Percentiles rank a stretch among this genome's conserved stretches.
phyloP scores from a whole-genome alignment of 352 stramenopile species.

The Phytophthora lateralis region DNA sequence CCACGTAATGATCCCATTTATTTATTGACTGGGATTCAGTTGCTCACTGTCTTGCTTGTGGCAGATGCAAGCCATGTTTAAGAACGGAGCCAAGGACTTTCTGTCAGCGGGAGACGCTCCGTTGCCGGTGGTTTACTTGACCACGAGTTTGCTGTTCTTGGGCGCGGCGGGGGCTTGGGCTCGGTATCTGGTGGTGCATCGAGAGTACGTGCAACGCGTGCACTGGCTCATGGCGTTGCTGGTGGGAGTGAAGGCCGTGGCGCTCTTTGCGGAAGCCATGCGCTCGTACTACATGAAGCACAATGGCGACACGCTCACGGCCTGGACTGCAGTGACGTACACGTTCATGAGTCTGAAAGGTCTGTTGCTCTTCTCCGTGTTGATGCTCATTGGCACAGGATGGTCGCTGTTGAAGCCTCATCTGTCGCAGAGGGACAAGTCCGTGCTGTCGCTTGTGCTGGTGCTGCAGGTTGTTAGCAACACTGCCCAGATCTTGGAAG shows the following conservation, averaged over 20 bases:
- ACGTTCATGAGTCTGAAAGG: slow-evolving; percentile 96
- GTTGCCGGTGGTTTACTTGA: slow-evolving; percentile 87
- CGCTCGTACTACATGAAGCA: slow-evolving; percentile 96
- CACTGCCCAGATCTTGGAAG: slow-evolving; percentile 90
- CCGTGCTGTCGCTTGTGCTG: slow-evolving; percentile 94
- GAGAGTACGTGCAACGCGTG: slow-evolving; percentile 77
- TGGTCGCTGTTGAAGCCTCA: slow-evolving; percentile 98
- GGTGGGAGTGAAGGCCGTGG: slow-evolving; percentile 92
- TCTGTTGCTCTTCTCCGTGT: slow-evolving; percentile 97
- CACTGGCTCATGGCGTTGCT: slow-evolving; percentile 96
- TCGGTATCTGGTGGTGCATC: slow-evolving; percentile 60
- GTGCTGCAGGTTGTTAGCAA: slow-evolving; percentile 95
- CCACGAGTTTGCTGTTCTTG: slow-evolving; percentile 79
- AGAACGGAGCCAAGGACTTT: slow-evolving; percentile 82
- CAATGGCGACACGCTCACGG: slow-evolving; percentile 92
- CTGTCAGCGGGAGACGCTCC: slow-evolving; percentile 83
- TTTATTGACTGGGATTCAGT: slow-evolving; percentile 3
- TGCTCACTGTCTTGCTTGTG: slow-evolving; percentile 4
- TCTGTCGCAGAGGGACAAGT: slow-evolving; percentile 93
- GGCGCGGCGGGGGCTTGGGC: slow-evolving; percentile 62
- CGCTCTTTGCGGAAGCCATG: slow-evolving; percentile 95
- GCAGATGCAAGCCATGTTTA: slow-evolving; percentile 85
- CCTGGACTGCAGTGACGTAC: slow-evolving; percentile 95
- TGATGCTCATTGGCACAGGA: slow-evolving; percentile 97
- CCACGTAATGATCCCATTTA: slow-evolving; percentile 50